These are phyloP conservation scores for Chlorella ohadii DNA, from an alignment of 139 green algal species.

Conservation along the genomic window DNA sequence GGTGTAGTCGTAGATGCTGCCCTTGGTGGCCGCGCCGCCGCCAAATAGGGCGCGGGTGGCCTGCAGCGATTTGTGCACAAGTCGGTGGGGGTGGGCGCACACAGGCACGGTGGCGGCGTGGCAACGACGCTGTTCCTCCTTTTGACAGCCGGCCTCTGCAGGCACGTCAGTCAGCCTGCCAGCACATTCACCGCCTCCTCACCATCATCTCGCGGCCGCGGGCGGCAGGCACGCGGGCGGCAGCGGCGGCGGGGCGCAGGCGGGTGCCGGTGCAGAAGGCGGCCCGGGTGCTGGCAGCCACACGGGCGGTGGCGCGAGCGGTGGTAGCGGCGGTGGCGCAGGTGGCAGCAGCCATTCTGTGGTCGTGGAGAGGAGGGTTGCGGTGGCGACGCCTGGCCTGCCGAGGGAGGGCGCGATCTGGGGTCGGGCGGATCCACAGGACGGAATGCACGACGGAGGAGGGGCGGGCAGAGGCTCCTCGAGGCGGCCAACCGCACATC, in stretches of 20 bases:
- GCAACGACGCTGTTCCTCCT: too few relatives aligned
- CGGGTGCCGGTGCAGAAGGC: slow-evolving; percentile 21
- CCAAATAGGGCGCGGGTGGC: slow-evolving; percentile 10
- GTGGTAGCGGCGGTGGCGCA: neutral
- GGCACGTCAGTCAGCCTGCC: too few relatives aligned
- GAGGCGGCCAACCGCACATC: too few relatives aligned
- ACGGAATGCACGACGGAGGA: too few relatives aligned
- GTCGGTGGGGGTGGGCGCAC: too few relatives aligned
- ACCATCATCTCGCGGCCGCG: neutral
- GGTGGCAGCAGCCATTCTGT: neutral
- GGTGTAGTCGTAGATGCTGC: slow-evolving; percentile 45
- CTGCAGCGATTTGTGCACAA: too few relatives aligned
- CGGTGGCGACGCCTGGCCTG: neutral
- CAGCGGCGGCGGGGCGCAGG: neutral
- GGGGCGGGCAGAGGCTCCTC: too few relatives aligned
- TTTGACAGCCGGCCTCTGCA: too few relatives aligned
- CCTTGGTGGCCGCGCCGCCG: slow-evolving; percentile 15
- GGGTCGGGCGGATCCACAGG: too few relatives aligned
- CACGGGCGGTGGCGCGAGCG: neutral
- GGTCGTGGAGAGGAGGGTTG: neutral
- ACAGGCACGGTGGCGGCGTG: too few relatives aligned
- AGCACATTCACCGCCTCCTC: neutral
- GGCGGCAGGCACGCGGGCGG: neutral
- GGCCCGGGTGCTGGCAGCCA: neutral
- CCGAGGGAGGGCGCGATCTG: too few relatives aligned